Conservation (phyloP, 129 eudicot species). For the Flaveria bidentis region DNA sequence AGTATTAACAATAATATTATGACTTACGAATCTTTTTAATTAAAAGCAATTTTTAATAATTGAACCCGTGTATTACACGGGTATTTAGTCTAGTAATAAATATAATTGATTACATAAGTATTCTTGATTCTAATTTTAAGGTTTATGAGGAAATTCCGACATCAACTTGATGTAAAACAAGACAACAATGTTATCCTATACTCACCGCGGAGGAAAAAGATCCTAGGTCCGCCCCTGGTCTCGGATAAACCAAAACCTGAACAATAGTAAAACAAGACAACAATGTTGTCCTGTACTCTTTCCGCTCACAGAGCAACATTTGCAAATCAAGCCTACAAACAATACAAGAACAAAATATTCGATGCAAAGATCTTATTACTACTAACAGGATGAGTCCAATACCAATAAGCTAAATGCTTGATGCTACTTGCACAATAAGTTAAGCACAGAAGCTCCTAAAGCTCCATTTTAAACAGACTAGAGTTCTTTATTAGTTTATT, state of each 20-base stretch:
- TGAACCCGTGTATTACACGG: too few relatives aligned
- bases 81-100: too few relatives aligned
- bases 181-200: too few relatives aligned
- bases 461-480: background rate
- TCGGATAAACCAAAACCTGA: background rate
- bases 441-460: slow-evolving; percentile 20
- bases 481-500: background rate
- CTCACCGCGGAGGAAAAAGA: too few relatives aligned
- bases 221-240: too few relatives aligned
- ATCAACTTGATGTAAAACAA: too few relatives aligned
- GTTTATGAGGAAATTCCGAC: too few relatives aligned
- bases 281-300: background rate
- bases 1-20: too few relatives aligned
- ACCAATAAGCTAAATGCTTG: slow-evolving; percentile 16
- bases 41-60: too few relatives aligned
- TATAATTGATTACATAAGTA: too few relatives aligned
- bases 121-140: too few relatives aligned
- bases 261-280: background rate
- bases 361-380: slow-evolving; percentile 16
- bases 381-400: slow-evolving; percentile 9
- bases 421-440: slow-evolving; percentile 18
- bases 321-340: background rate
- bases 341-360: background rate
- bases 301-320: background rate
- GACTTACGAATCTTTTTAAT: too few relatives aligned